These are phyloP conservation scores for Lipomyces starkeyi DNA, from an alignment of 805 yeast genomes.

Conservation along the genomic window DNA sequence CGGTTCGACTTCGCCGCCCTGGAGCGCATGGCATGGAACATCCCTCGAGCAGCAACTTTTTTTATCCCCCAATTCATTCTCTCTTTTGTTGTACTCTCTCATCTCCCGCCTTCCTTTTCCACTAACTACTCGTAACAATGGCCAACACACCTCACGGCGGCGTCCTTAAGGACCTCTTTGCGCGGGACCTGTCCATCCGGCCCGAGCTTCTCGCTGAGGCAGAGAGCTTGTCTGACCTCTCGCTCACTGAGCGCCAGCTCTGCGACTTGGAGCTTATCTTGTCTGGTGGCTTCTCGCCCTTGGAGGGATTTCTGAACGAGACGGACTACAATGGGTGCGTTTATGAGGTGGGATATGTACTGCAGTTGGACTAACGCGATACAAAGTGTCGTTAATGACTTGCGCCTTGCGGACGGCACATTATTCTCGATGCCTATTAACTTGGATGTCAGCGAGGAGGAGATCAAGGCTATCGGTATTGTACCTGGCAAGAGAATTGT, in stretches of 20 bases:
- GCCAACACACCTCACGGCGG: constrained; percentile 88
- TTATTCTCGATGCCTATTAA: constrained; percentile 95
- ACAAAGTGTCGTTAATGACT: constrained; percentile 60
- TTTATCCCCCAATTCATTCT: neutral
- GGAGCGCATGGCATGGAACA: neutral
- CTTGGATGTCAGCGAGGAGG: constrained; percentile 68
- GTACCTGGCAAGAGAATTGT: constrained; percentile 67
- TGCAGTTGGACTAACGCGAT: neutral
- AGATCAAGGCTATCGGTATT: constrained; percentile 52
- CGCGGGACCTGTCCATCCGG: constrained; percentile 74
- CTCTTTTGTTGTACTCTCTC: neutral
- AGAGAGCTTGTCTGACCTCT: constrained; percentile 51
- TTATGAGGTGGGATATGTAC: neutral
- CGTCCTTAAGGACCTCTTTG: constrained; percentile 77
- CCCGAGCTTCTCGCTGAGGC: constrained; percentile 64
- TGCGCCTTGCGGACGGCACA: constrained; percentile 76
- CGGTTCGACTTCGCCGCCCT: neutral
- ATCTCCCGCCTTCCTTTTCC: neutral
- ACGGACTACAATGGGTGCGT: constrained; percentile 59
- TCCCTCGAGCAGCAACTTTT: neutral
- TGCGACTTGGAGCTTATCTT: constrained; percentile 92
- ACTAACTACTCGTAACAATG: constrained; percentile 40
- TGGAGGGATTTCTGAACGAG: constrained; percentile 72
- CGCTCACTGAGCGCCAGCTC: constrained; percentile 82
- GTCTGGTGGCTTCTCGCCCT: constrained; percentile 93